phyloP scores from a whole-genome alignment of 1,284 basidiomycete species.

The Puccinia hordei region DNA sequence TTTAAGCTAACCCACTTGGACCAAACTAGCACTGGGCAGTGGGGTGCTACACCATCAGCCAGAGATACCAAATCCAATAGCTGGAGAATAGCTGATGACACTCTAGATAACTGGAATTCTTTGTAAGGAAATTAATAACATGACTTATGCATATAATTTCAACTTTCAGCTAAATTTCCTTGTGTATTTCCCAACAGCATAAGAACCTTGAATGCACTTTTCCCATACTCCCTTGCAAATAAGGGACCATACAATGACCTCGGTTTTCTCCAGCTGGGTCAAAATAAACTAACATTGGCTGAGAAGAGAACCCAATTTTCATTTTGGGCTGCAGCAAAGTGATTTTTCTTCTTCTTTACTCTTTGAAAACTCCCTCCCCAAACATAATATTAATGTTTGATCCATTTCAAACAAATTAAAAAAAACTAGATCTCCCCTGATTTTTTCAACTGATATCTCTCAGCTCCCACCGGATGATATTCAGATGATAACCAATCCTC shows the following conservation, averaged over 20 bases:
- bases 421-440: constrained; percentile 37
- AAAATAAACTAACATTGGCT: not conserved
- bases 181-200: not conserved
- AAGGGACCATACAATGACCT: constrained; percentile 39
- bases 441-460: constrained; percentile 10
- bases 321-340: constrained; percentile 49
- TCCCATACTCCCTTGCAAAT: constrained; percentile 9
- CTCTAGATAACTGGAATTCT: constrained; percentile 23
- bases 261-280: constrained; percentile 4
- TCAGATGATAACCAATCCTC: constrained; percentile 20
- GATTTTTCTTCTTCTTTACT: not conserved
- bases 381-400: not conserved
- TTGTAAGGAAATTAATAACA: constrained; percentile 23
- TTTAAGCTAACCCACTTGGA: not conserved
- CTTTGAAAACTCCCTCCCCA: not conserved
- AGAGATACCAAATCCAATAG: constrained; percentile 7
- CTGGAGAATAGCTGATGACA: constrained; percentile 34
- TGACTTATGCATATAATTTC: not conserved
- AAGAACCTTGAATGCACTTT: constrained; percentile 30
- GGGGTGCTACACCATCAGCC: constrained; percentile 24
- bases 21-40: constrained; percentile 30
- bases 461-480: not conserved
- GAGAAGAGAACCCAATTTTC: constrained; percentile 21
- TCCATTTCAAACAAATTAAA: not conserved
- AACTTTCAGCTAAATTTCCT: not conserved